Evolutionary conservation across 2,329 filamentous ascomycete genomes (phyloP).

Genomic region (Monosporascus ibericus): DNA sequence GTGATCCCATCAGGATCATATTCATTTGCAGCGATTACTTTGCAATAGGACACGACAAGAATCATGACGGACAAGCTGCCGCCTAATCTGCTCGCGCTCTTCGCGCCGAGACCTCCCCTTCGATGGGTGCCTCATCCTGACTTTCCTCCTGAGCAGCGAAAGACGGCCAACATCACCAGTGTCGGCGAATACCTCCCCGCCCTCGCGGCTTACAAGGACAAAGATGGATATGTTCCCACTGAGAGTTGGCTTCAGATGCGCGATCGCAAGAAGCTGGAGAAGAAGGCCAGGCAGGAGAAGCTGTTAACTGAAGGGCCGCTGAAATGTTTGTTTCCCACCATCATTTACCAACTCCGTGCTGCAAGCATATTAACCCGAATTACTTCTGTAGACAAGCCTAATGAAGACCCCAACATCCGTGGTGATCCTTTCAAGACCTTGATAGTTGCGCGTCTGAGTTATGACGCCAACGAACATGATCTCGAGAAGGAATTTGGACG

Average conservation of each 20-base stretch:
- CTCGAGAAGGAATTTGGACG: conserved; percentile 89
- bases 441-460: conserved; percentile 84
- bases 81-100: conserved; percentile 85
- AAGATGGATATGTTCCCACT: conserved; percentile 70
- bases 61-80: conserved; percentile 95
- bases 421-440: conserved; percentile 94
- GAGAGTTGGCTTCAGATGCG: conserved; percentile 90
- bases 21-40: not conserved
- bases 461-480: conserved; percentile 83
- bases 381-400: conserved; percentile 61
- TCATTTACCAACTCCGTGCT: not conserved
- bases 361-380: conserved; percentile 10
- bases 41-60: conserved; percentile 1
- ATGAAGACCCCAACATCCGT: conserved; percentile 79
- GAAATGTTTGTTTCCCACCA: conserved; percentile 44
- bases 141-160: conserved; percentile 74
- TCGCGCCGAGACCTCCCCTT: conserved; percentile 86
- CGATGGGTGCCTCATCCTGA: conserved; percentile 83
- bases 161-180: conserved; percentile 66
- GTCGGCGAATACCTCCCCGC: conserved; percentile 70
- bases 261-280: conserved; percentile 78
- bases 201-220: conserved; percentile 71
- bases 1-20: not conserved
- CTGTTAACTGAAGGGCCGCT: conserved; percentile 58
- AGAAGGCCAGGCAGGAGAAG: conserved; percentile 61